A percentile compares a stretch with the other conserved stretches of the same genome.
Evolutionary conservation across 208 protist genomes (phyloP).

Genomic region (Crithidia bombi): DNA sequence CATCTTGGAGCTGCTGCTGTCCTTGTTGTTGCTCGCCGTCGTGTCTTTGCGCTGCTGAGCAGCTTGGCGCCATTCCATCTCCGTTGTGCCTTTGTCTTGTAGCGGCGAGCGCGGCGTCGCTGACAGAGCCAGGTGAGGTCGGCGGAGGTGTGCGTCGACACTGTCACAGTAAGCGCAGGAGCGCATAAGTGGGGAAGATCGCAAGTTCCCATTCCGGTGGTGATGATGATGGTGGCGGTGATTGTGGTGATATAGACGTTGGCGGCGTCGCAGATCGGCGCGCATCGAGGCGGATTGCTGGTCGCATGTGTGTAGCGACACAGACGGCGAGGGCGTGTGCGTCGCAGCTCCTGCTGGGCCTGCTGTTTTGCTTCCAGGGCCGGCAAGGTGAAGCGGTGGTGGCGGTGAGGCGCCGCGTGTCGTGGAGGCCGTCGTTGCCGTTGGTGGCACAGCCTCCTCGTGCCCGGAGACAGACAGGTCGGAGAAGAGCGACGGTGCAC

Average conservation of each 20-base stretch:
- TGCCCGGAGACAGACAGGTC: conserved; percentile 1
- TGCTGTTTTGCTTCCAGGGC: not conserved
- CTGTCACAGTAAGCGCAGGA: not conserved
- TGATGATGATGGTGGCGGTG: not conserved
- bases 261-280: not conserved
- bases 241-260: not conserved
- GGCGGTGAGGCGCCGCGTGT: not conserved
- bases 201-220: not conserved
- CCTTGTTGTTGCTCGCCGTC: not conserved
- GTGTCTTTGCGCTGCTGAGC: not conserved
- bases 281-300: not conserved
- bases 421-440: not conserved
- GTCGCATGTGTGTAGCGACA: not conserved
- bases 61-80: not conserved
- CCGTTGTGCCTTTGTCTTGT: not conserved
- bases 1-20: not conserved
- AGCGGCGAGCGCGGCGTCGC: not conserved
- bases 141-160: not conserved
- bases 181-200: not conserved
- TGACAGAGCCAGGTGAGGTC: not conserved
- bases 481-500: conserved; percentile 24
- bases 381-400: not conserved
- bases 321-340: not conserved
- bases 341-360: not conserved
- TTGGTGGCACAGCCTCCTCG: not conserved